phyloP scores from a whole-genome alignment of 1,284 basidiomycete genomes.

The Cutaneotrichosporon mucoides region DNA sequence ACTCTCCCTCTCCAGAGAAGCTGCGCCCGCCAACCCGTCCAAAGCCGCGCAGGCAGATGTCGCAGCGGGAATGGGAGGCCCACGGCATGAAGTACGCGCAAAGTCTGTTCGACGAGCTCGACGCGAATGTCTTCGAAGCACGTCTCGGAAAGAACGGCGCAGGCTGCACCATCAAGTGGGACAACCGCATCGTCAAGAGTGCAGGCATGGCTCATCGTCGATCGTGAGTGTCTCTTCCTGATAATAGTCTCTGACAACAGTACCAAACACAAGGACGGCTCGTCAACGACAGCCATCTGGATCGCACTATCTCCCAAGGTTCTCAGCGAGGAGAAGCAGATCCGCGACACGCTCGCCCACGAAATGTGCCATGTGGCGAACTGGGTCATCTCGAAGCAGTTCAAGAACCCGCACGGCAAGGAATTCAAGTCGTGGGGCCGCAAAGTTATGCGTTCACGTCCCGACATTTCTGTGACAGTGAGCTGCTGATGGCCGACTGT shows the following conservation, averaged over 20 bases:
- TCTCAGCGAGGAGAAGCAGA: slow-evolving; percentile 36
- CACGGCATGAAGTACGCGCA: slow-evolving; percentile 18
- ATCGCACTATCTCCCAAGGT: slow-evolving; percentile 40
- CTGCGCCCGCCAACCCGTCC: background rate
- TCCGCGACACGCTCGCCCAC: slow-evolving; percentile 45
- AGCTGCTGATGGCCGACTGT: slow-evolving; percentile 12
- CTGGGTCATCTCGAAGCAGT: slow-evolving; percentile 43
- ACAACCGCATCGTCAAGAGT: slow-evolving; percentile 40
- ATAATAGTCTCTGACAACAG: background rate
- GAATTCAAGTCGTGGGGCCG: slow-evolving; percentile 46
- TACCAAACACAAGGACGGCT: slow-evolving; percentile 11
- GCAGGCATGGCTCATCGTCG: slow-evolving; percentile 40
- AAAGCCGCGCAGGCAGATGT: slow-evolving; percentile 20
- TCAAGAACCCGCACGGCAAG: slow-evolving; percentile 44
- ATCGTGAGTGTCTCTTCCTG: slow-evolving; percentile 15
- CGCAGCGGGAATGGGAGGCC: slow-evolving; percentile 17
- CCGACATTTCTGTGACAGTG: slow-evolving; percentile 44
- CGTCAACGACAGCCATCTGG: slow-evolving; percentile 7
- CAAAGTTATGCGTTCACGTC: slow-evolving; percentile 41
- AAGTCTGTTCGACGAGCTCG: slow-evolving; percentile 42
- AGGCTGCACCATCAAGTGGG: slow-evolving; percentile 38
- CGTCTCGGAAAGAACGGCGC: slow-evolving; percentile 28
- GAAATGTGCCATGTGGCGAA: slow-evolving; percentile 49
- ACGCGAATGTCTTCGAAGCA: slow-evolving; percentile 36
- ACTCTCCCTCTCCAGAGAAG: background rate